Percentiles rank a stretch among this genome's conserved stretches.
Evolutionary conservation across 1,284 basidiomycete species (phyloP).

Genomic region (Ceratobasidium sp.): DNA sequence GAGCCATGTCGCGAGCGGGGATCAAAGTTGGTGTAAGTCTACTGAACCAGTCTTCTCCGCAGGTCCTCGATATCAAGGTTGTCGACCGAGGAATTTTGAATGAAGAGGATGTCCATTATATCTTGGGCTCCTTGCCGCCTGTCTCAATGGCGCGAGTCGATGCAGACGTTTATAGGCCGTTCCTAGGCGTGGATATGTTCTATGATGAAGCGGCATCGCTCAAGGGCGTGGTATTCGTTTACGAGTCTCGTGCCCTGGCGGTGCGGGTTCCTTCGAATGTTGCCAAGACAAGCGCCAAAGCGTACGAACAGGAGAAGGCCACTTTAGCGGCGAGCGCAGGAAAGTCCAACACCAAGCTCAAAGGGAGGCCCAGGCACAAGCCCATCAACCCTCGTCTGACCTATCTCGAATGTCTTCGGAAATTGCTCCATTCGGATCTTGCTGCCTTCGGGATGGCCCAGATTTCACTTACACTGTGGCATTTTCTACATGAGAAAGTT

Average conservation of each 20-base stretch:
- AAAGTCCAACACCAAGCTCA: neutral
- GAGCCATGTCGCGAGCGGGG: conserved; percentile 8
- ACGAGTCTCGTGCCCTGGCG: conserved; percentile 4
- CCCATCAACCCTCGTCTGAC: neutral
- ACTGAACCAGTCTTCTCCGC: neutral
- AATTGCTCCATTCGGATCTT: conserved; percentile 18
- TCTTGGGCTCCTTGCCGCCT: neutral
- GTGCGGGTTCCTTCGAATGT: conserved; percentile 15
- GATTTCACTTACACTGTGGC: conserved; percentile 31
- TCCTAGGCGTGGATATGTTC: conserved; percentile 32
- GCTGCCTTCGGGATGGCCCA: conserved; percentile 35
- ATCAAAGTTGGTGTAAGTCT: conserved; percentile 6
- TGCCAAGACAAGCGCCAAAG: conserved; percentile 15
- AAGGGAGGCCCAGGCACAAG: conserved; percentile 6
- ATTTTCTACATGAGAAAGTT: conserved; percentile 29
- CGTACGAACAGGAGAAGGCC: conserved; percentile 18
- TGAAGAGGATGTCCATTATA: conserved; percentile 11
- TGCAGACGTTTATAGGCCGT: conserved; percentile 1
- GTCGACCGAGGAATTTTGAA: conserved; percentile 23
- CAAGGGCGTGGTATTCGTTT: conserved; percentile 21
- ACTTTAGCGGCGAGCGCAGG: too few relatives aligned
- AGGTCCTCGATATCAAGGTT: neutral
- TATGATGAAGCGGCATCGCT: conserved; percentile 12
- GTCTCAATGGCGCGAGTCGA: neutral
- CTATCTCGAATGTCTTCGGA: neutral